These are phyloP conservation scores for Cladosporium austrohemisphaericum DNA, from an alignment of 2,329 filamentous ascomycete species.

Conservation along the genomic window DNA sequence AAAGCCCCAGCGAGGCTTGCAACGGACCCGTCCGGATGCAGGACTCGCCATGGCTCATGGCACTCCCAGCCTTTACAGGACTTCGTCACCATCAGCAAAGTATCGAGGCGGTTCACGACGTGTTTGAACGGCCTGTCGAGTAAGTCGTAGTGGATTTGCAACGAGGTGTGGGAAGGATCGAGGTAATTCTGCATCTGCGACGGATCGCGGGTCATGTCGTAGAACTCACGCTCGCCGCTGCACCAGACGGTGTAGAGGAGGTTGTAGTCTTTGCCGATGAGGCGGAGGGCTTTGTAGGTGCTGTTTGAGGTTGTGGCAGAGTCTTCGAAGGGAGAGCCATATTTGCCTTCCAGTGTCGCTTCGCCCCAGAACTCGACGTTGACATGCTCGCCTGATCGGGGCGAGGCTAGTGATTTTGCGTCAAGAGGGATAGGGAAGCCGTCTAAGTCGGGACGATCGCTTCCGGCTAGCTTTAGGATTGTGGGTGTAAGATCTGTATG, in stretches of 20 bases:
- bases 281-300: conserved; percentile 31
- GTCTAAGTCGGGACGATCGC: conserved; percentile 33
- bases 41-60: conserved; percentile 28
- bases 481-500: conserved; percentile 40
- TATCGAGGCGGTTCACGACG: conserved; percentile 28
- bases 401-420: conserved; percentile 16
- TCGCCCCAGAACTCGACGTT: conserved; percentile 40
- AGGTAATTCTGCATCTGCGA: conserved; percentile 26
- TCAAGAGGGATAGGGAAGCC: conserved; percentile 34
- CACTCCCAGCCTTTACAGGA: conserved; percentile 32
- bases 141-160: conserved; percentile 19
- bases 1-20: conserved; percentile 28
- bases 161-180: conserved; percentile 2
- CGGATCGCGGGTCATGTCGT: conserved; percentile 43
- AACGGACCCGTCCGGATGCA: conserved; percentile 31
- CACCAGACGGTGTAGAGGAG: conserved; percentile 68
- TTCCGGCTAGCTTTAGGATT: conserved; percentile 33
- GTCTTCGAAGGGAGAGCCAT: conserved; percentile 18
- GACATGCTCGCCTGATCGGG: conserved; percentile 33
- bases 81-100: conserved; percentile 33
- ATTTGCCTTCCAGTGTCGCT: conserved; percentile 28
- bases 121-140: conserved; percentile 20
- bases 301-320: conserved; percentile 20
- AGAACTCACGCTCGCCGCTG: conserved; percentile 63
- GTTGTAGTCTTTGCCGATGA: conserved; percentile 45